Evolutionary conservation across 1,284 basidiomycete species (phyloP).

Genomic region (Schizophyllum amplum): DNA sequence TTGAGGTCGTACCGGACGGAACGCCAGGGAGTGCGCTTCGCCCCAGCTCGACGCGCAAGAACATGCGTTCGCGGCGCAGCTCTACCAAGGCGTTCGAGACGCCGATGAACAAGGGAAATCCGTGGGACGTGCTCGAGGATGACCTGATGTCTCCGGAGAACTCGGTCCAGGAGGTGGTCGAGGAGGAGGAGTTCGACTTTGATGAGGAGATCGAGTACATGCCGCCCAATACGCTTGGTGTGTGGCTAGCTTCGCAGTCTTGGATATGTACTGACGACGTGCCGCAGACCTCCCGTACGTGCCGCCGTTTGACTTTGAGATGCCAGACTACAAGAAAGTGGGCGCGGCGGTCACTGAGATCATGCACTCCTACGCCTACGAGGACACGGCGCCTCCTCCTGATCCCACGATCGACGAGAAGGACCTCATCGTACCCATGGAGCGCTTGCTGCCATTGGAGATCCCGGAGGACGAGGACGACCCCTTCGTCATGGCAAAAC

Average conservation of each 20-base stretch:
- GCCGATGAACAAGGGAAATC: conserved; percentile 54
- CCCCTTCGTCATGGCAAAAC: not conserved
- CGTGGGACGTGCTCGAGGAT: conserved; percentile 68
- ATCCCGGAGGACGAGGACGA: not conserved
- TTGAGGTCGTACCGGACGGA: conserved; percentile 25
- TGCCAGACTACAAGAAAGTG: conserved; percentile 49
- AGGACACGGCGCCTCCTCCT: not conserved
- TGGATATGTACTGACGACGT: conserved; percentile 3
- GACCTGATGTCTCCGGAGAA: conserved; percentile 37
- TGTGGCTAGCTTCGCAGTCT: conserved; percentile 15
- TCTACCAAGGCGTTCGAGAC: conserved; percentile 49
- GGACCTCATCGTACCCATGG: not conserved
- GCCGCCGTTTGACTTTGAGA: conserved; percentile 43
- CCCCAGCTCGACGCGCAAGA: conserved; percentile 57
- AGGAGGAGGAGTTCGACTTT: conserved; percentile 34
- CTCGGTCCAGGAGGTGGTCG: conserved; percentile 25
- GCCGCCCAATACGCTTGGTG: conserved; percentile 62
- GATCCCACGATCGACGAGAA: not conserved
- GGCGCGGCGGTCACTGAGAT: conserved; percentile 29
- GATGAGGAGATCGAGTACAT: conserved; percentile 72
- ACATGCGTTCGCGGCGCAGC: conserved; percentile 37
- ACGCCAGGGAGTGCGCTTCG: conserved; percentile 36
- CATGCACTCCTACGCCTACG: not conserved
- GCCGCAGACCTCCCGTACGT: conserved; percentile 39
- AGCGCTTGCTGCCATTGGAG: not conserved